Evolutionary conservation across 495 filamentous ascomycete species (phyloP).

Genomic region (Achaetomiella virescens): DNA sequence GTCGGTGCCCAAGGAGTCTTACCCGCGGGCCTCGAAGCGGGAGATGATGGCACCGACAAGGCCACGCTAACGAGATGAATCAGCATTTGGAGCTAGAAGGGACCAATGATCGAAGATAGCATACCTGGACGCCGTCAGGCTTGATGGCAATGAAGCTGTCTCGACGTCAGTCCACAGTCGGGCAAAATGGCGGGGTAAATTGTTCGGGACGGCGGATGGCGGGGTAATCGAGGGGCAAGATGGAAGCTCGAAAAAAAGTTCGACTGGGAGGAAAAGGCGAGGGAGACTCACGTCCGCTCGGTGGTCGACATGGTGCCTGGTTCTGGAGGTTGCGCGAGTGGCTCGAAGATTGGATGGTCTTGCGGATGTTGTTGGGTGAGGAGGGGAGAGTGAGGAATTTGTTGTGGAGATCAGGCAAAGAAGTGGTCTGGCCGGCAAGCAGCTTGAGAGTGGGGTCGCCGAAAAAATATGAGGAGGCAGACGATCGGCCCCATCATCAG

Average conservation of each 20-base stretch:
- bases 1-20: constrained; percentile 26
- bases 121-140: constrained; percentile 98
- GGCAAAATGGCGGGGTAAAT: not conserved
- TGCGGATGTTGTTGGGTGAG: constrained; percentile 34
- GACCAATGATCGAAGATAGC: constrained; percentile 16
- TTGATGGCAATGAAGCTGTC: constrained; percentile 97
- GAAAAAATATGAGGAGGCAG: constrained; percentile 18
- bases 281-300: constrained; percentile 82
- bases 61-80: constrained; percentile 62
- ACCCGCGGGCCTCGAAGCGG: constrained; percentile 94
- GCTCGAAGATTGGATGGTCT: constrained; percentile 29
- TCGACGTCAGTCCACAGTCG: constrained; percentile 43
- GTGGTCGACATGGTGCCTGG: constrained; percentile 63
- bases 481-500: constrained; percentile 16
- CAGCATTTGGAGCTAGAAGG: constrained; percentile 20
- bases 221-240: constrained; percentile 27
- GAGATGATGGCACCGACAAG: constrained; percentile 93
- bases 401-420: constrained; percentile 26
- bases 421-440: constrained; percentile 13
- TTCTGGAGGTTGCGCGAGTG: constrained; percentile 28
- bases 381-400: constrained; percentile 22
- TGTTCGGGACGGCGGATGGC: constrained; percentile 2
- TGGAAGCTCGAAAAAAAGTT: constrained; percentile 2
- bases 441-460: constrained; percentile 14
- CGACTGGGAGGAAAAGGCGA: constrained; percentile 5